Base-by-base conservation (phyloP, 2,329 filamentous ascomycete species). In the Fusarium bactridioides region DNA sequence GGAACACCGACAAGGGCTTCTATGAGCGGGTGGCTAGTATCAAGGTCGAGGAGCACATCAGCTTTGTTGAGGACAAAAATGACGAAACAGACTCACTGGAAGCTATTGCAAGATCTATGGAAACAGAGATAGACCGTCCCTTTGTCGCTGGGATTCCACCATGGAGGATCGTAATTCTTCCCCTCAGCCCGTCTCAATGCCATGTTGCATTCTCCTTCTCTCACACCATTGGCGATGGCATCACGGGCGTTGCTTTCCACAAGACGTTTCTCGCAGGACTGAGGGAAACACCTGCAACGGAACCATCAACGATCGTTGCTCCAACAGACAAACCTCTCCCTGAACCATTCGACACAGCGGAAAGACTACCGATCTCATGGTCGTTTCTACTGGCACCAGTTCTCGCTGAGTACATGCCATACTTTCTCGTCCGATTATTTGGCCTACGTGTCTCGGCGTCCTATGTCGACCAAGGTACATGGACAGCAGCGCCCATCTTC, bases 351-450 rank as follows among this genome's bases (percentile, higher is more conserved):
- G 76, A 78, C 33, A 78, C 72, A 1, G 57, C 70, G 0, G 69
- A 78, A 40, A 63, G 76, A 21, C 66, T 78, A 1, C 48, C 69
- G 0, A 74, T 78, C 18, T 78, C 76, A 0, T 78, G 76, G 76
- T 66, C 65, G 2, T 78, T 70, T 27, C 68, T 78, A 3, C 25
- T 78, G 4, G 61, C 56, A 1, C 76, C 76, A 1, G 23, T 78
- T 11, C 27, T 76, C 1, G 66, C 74, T 0, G n/a, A 60, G 1
- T 56, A 69, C 9, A 25, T 76, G 25, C 76, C 76, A 7, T 69
- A 60, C 9, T 68, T 73, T 23, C 11, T 77, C 4, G 64, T 62
- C 7, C 62, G 61, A 18, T 15, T 73, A 10, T 23, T 78, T 0
- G 72, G 74, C 10, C 7, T 78, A 4, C 69, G 70, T 4, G 57